phyloP scores from a whole-genome alignment of 1,284 basidiomycete species.

The Chondrostereum purpureum region DNA sequence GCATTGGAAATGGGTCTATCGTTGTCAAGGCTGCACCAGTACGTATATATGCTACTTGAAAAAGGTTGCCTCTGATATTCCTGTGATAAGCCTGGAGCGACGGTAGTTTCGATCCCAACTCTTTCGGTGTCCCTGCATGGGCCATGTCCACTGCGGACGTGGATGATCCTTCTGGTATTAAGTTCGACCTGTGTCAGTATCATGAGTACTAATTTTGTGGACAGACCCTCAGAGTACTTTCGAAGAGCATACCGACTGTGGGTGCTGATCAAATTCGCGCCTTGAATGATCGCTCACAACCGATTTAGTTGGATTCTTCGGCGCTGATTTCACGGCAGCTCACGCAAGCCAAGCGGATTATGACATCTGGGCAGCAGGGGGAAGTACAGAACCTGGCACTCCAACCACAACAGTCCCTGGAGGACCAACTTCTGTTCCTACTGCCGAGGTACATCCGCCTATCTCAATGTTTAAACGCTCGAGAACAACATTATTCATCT shows the following conservation, averaged over 20 bases:
- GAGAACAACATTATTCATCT: constrained; percentile 31
- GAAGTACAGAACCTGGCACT: constrained; percentile 27
- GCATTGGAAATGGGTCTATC: constrained; percentile 52
- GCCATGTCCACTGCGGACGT: constrained; percentile 34
- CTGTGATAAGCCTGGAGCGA: constrained; percentile 28
- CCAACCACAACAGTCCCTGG: constrained; percentile 23
- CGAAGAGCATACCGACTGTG: constrained; percentile 40
- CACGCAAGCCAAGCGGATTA: constrained; percentile 41
- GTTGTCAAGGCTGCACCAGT: constrained; percentile 50
- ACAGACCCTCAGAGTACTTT: constrained; percentile 28
- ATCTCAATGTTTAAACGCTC: not conserved
- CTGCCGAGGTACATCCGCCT: constrained; percentile 26
- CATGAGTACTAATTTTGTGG: too few species aligned
- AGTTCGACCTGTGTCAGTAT: too few species aligned
- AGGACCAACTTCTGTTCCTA: constrained; percentile 17
- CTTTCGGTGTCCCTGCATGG: constrained; percentile 46
- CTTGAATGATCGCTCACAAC: not conserved
- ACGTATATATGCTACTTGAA: constrained; percentile 12
- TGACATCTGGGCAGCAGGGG: constrained; percentile 42
- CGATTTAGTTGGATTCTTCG: constrained; percentile 50
- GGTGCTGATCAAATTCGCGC: constrained; percentile 11
- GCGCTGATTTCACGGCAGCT: constrained; percentile 40
- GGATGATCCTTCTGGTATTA: constrained; percentile 22
- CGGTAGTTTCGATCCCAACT: constrained; percentile 32
- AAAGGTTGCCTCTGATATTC: constrained; percentile 3